These are phyloP conservation scores for Aquilaria yunnanensis DNA, from an alignment of 345 rosid species.

Conservation along the genomic window DNA sequence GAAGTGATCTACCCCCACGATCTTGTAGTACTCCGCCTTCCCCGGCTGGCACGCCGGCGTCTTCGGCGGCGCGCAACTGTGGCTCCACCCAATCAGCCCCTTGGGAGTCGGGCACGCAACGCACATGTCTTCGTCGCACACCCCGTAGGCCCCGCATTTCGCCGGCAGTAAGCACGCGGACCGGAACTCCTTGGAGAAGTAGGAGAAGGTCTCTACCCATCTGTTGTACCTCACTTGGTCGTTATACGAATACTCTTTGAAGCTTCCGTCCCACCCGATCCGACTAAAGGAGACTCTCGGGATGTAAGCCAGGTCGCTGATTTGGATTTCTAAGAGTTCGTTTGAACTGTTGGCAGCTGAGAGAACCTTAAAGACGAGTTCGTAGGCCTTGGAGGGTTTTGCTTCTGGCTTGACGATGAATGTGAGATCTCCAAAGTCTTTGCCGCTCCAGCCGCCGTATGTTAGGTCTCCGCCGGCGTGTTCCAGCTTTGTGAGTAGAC, in stretches of 20 bases:
- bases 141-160: constrained; percentile 8
- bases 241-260: constrained; percentile 4
- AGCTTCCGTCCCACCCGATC: constrained; percentile 1
- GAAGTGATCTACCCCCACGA: constrained; percentile 3
- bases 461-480: not conserved
- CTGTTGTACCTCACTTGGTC: not conserved
- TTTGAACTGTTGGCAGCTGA: not conserved
- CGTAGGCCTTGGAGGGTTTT: not conserved
- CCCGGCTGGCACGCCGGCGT: not conserved
- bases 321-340: not conserved
- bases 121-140: constrained; percentile 3
- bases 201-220: constrained; percentile 12
- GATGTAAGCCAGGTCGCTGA: constrained; percentile 16
- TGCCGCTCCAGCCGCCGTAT: constrained; percentile 11
- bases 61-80: constrained; percentile 6
- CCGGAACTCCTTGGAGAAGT: not conserved
- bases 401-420: constrained; percentile 1
- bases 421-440: constrained; percentile 7
- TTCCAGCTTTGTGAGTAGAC: constrained; percentile 5
- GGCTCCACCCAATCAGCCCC: constrained; percentile 5
- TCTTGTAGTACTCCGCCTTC: constrained; percentile 3
- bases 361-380: constrained; percentile 1
- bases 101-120: constrained; percentile 8
- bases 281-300: constrained; percentile 3
- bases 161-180: constrained; percentile 9